Evolutionary conservation across 2,329 filamentous ascomycete species (phyloP).

Genomic region (Metarhizium robertsii): DNA sequence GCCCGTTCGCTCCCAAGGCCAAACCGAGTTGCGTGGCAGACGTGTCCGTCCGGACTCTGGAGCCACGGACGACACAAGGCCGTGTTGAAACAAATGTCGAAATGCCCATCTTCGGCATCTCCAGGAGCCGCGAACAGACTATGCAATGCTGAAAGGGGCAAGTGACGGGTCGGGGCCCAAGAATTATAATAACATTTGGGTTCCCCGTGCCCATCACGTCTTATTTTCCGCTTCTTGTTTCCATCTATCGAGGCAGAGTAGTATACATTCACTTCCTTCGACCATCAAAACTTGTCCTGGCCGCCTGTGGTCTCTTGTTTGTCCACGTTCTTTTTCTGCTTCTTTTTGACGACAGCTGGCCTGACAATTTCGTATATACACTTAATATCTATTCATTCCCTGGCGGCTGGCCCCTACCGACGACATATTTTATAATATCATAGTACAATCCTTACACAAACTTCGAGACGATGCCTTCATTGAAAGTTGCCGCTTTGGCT

Average conservation of each 20-base stretch:
- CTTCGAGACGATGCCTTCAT: slow-evolving; percentile 21
- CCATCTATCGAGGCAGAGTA: not conserved
- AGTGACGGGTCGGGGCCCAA: too few species aligned
- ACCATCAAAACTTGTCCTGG: too few species aligned
- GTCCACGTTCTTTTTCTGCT: not conserved
- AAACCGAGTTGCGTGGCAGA: not conserved
- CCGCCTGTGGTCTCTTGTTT: not conserved
- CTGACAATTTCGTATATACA: not conserved
- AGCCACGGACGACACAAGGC: not conserved
- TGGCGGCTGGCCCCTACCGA: not conserved
- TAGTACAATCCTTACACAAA: slow-evolving; percentile 5
- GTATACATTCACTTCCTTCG: not conserved
- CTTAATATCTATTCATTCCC: not conserved
- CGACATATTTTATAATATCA: not conserved
- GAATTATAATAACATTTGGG: too few species aligned
- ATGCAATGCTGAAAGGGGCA: not conserved
- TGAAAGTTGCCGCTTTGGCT: slow-evolving; percentile 33
- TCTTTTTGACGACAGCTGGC: slow-evolving; percentile 1
- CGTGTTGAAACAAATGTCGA: not conserved
- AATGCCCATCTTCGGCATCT: not conserved
- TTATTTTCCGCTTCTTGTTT: not conserved
- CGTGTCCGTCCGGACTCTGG: not conserved
- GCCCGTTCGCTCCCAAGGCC: not conserved
- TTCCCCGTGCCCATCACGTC: not conserved
- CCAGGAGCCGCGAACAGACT: not conserved